Conservation (phyloP, 78 protist species). For the Tieghemostelium lacteum region DNA sequence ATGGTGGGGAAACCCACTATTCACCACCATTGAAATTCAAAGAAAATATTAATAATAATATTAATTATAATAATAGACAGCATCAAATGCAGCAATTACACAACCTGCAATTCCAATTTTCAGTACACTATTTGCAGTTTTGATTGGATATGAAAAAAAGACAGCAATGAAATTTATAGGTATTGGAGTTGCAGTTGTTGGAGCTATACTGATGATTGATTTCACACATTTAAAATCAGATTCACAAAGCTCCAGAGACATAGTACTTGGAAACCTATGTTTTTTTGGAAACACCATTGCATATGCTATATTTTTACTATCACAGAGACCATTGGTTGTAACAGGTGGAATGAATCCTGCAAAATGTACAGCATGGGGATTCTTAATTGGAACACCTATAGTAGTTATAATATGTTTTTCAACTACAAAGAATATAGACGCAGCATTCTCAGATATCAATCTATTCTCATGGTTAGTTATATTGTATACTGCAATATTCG, state of each 20-base stretch:
- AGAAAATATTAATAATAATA: not conserved
- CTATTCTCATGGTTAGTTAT: slow-evolving; percentile 14
- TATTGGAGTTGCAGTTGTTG: slow-evolving; percentile 47
- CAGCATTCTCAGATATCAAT: not conserved
- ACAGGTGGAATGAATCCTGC: slow-evolving; percentile 1
- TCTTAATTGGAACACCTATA: slow-evolving; percentile 40
- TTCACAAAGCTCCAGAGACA: not conserved
- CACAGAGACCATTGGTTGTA: slow-evolving; percentile 40
- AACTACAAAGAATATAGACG: not conserved
- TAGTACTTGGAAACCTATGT: slow-evolving; percentile 53
- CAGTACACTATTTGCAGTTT: slow-evolving; percentile 21
- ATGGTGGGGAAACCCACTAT: no score
- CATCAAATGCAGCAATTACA: slow-evolving; percentile 49
- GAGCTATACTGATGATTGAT: slow-evolving; percentile 56
- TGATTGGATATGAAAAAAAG: slow-evolving; percentile 40
- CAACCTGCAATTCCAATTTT: slow-evolving; percentile 65
- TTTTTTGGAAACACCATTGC: slow-evolving; percentile 64
- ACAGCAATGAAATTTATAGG: slow-evolving; percentile 44
- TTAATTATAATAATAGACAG: not conserved
- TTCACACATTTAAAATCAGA: slow-evolving; percentile 15
- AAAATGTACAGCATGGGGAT: slow-evolving; percentile 59
- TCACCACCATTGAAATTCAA: not conserved
- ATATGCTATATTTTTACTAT: slow-evolving; percentile 40
- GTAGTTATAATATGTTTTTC: not conserved
- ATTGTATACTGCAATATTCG: slow-evolving; percentile 38